phyloP scores from a whole-genome alignment of 176 grass and related monocot species.

The Oryza nivara region DNA sequence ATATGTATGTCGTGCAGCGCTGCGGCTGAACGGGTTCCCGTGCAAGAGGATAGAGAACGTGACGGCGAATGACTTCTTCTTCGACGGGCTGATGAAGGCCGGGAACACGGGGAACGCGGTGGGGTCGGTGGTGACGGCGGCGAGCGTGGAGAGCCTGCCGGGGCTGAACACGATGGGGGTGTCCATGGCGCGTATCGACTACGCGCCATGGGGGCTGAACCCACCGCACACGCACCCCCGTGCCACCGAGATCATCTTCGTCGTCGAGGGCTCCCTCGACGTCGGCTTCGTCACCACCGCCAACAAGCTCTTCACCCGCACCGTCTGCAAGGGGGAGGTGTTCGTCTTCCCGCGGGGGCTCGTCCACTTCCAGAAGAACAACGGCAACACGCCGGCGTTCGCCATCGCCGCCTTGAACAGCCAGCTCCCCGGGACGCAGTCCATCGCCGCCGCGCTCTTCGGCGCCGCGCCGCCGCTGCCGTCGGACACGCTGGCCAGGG shows the following conservation, averaged over 20 bases:
- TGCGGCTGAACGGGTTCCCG: slow-evolving; percentile 68
- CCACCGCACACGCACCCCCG: slow-evolving; percentile 79
- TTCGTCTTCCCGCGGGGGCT: slow-evolving; percentile 74
- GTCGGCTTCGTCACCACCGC: slow-evolving; percentile 73
- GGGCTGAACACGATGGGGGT: slow-evolving; percentile 75
- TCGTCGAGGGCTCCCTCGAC: slow-evolving; percentile 62
- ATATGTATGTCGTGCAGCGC: slow-evolving; percentile 25
- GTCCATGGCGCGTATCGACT: slow-evolving; percentile 69
- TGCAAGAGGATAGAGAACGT: slow-evolving; percentile 67
- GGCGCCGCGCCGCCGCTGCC: slow-evolving; percentile 50
- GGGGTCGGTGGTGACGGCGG: slow-evolving; percentile 50
- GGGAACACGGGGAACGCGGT: slow-evolving; percentile 49
- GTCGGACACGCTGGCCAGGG: slow-evolving; percentile 51
- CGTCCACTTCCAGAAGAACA: slow-evolving; percentile 78
- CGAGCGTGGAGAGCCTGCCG: slow-evolving; percentile 55
- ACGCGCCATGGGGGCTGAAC: slow-evolving; percentile 58
- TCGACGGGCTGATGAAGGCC: slow-evolving; percentile 12
- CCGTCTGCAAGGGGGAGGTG: slow-evolving; percentile 54
- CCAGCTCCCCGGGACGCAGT: slow-evolving; percentile 67
- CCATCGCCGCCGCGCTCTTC: slow-evolving; percentile 54
- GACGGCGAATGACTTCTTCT: slow-evolving; percentile 69
- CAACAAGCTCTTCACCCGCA: slow-evolving; percentile 50
- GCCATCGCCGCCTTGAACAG: slow-evolving; percentile 70
- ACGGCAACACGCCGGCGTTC: slow-evolving; percentile 20
- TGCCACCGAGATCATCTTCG: slow-evolving; percentile 71